These are phyloP conservation scores for Aspergillus thermomutatus DNA, from an alignment of 2,329 filamentous ascomycete species.

Conservation along the genomic window DNA sequence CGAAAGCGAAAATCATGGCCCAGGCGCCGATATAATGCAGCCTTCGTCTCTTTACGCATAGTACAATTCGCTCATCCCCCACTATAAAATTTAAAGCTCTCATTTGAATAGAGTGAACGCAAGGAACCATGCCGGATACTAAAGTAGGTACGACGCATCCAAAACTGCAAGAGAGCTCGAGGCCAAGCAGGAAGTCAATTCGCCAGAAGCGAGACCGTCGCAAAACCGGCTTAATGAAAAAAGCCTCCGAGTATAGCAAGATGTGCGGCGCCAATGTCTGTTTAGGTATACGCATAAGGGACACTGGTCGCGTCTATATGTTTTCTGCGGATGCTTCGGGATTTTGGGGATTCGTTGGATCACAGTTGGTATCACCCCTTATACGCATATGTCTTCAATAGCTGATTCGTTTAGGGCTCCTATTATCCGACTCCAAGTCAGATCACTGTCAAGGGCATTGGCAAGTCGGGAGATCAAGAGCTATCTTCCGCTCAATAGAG, in stretches of 20 bases:
- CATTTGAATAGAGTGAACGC: neutral
- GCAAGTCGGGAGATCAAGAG: neutral
- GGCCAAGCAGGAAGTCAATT: slow-evolving; percentile 6
- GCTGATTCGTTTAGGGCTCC: slow-evolving; percentile 1
- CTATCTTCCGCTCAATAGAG: too few relatives aligned
- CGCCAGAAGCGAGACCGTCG: slow-evolving; percentile 9
- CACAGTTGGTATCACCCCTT: slow-evolving; percentile 1
- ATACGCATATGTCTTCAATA: neutral
- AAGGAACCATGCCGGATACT: neutral
- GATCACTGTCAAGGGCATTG: neutral
- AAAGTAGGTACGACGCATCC: neutral
- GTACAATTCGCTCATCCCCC: neutral
- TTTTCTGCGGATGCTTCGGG: slow-evolving; percentile 8
- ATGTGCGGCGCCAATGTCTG: slow-evolving; percentile 9
- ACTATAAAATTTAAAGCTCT: neutral
- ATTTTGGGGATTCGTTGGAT: slow-evolving; percentile 7
- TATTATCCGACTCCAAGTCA: slow-evolving; percentile 5
- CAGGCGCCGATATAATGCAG: neutral
- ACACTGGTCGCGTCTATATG: slow-evolving; percentile 7
- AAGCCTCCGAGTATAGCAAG: slow-evolving; percentile 10
- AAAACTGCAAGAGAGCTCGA: neutral
- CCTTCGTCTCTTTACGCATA: neutral
- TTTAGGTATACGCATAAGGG: slow-evolving; percentile 11
- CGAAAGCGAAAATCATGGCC: neutral
- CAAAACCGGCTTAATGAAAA: slow-evolving; percentile 8